Evolutionary conservation across 768 basidiomycete genomes (phyloP).

Genomic region (Agaricus blazei): DNA sequence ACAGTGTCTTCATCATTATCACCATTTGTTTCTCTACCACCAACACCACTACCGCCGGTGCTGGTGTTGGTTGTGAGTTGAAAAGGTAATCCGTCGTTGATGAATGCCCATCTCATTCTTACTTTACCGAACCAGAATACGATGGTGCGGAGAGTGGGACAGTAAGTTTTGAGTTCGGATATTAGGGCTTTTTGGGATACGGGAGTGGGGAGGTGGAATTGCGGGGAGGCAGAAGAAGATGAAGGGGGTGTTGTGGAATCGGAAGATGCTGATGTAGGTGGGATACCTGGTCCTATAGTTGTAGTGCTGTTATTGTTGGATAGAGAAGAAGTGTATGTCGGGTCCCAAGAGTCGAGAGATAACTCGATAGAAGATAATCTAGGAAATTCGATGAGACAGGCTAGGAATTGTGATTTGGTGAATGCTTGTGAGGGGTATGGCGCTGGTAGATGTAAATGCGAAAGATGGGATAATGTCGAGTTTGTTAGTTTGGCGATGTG

Average conservation of each 20-base stretch:
- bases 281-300: neutral
- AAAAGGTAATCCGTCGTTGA: neutral
- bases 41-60: neutral
- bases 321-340: constrained; percentile 14
- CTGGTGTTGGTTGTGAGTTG: neutral
- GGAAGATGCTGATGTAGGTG: constrained; percentile 7
- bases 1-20: neutral
- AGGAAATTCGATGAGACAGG: constrained; percentile 24
- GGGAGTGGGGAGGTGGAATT: too few species aligned
- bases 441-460: constrained; percentile 4
- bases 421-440: neutral
- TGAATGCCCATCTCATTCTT: constrained; percentile 20
- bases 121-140: constrained; percentile 25
- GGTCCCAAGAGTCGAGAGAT: neutral
- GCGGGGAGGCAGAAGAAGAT: too few species aligned
- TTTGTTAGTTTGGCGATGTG: too few species aligned
- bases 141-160: constrained; percentile 21
- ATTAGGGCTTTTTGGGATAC: constrained; percentile 24
- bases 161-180: constrained; percentile 25
- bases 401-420: neutral
- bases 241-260: too few species aligned
- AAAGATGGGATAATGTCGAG: neutral
- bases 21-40: neutral
- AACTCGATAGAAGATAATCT: constrained; percentile 13
- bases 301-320: constrained; percentile 14